phyloP scores from a whole-genome alignment of 2,329 filamentous ascomycete genomes.

The Stenocarpella maydis region DNA sequence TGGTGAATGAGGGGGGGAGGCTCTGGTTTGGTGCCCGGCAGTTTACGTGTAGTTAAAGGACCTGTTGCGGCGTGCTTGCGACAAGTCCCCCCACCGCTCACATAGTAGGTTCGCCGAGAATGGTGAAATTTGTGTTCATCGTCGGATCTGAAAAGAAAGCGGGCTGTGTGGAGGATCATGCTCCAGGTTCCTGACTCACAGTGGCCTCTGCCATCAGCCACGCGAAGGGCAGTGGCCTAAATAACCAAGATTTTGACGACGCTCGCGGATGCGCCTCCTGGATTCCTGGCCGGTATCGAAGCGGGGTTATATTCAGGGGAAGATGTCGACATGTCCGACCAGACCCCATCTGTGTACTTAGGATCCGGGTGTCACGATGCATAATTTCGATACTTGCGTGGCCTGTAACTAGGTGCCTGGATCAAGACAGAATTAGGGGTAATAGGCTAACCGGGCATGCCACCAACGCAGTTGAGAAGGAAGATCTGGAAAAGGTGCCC shows the following conservation, averaged over 20 bases:
- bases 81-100: neutral
- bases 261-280: neutral
- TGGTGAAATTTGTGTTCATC: neutral
- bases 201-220: neutral
- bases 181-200: constrained; percentile 11
- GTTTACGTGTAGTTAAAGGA: too few relatives aligned
- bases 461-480: neutral
- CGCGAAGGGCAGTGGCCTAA: neutral
- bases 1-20: neutral
- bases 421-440: neutral
- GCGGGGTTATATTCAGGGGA: neutral
- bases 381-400: neutral
- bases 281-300: neutral
- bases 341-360: too few relatives aligned
- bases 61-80: too few relatives aligned
- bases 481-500: neutral
- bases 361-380: neutral
- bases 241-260: neutral
- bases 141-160: neutral
- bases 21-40: too few relatives aligned
- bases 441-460: neutral
- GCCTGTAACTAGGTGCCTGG: neutral
- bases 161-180: constrained; percentile 15
- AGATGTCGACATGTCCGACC: neutral
- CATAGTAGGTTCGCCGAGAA: neutral